Evolutionary conservation across 495 filamentous ascomycete genomes (phyloP).

Genomic region (Friedmanniomyces endolithicus): DNA sequence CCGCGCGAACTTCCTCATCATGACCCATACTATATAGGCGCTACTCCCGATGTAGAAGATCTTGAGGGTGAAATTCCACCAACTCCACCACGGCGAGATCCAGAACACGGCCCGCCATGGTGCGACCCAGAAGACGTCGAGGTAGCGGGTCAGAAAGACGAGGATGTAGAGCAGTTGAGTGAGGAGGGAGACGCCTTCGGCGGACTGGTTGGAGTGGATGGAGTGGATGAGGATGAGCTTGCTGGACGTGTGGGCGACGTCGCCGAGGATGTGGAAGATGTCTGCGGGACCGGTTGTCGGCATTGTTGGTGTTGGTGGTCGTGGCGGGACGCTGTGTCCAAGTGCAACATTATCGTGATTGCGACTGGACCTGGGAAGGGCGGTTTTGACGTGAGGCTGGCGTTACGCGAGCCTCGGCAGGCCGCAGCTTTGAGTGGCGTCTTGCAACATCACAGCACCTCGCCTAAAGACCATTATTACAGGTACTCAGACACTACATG

Average conservation of each 20-base stretch:
- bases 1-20: constrained; percentile 75
- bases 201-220: constrained; percentile 75
- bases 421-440: no score
- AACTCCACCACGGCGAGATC: constrained; percentile 31
- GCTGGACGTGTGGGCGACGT: constrained; percentile 69
- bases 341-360: not conserved
- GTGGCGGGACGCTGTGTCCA: not conserved
- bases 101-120: constrained; percentile 50
- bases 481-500: no score
- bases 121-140: constrained; percentile 54
- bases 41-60: constrained; percentile 74
- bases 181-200: constrained; percentile 91
- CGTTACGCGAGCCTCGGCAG: no score
- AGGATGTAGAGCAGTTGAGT: constrained; percentile 78
- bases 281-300: constrained; percentile 8
- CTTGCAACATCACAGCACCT: no score
- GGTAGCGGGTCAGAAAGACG: constrained; percentile 80
- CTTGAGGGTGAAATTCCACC: constrained; percentile 68
- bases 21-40: constrained; percentile 76
- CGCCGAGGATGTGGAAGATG: constrained; percentile 66
- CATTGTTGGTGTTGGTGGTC: constrained; percentile 1
- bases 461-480: no score
- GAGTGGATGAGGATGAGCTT: constrained; percentile 85
- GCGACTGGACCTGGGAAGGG: no score
- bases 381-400: no score